Evolutionary conservation across 73 alveolate species (phyloP).

Genomic region (Paramecium biaurelia): DNA sequence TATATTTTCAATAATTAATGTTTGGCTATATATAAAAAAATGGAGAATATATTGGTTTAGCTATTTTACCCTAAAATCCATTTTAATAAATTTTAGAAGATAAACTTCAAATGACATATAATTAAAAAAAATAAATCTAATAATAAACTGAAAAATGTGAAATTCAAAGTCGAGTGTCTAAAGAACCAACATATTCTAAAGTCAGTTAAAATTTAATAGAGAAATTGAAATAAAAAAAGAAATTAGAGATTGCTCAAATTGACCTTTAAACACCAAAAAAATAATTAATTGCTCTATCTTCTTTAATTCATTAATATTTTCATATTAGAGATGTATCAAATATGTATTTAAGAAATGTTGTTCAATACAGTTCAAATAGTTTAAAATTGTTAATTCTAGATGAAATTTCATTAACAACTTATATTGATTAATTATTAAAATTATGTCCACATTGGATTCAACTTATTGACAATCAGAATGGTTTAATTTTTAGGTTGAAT

Average conservation of each 20-base stretch:
- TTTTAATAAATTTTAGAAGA: background rate
- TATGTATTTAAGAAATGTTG: background rate
- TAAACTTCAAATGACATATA: background rate
- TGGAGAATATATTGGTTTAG: conserved; percentile 1
- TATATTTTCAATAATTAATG: background rate
- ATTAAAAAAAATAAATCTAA: background rate
- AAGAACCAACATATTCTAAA: background rate
- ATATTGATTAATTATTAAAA: background rate
- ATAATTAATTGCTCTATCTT: background rate
- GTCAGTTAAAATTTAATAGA: background rate
- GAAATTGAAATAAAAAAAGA: background rate
- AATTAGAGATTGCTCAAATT: background rate
- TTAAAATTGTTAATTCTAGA: background rate
- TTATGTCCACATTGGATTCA: conserved; percentile 30
- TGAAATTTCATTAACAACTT: background rate
- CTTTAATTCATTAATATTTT: background rate
- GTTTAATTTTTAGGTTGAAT: background rate
- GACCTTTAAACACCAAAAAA: background rate
- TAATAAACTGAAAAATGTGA: background rate
- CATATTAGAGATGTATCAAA: background rate
- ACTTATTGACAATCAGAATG: background rate
- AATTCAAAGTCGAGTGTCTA: background rate
- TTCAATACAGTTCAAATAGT: background rate
- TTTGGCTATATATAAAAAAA: background rate
- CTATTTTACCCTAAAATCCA: background rate